phyloP scores from a whole-genome alignment of 1,139 yeast species.

The Hyphopichia pseudoburtonii region DNA sequence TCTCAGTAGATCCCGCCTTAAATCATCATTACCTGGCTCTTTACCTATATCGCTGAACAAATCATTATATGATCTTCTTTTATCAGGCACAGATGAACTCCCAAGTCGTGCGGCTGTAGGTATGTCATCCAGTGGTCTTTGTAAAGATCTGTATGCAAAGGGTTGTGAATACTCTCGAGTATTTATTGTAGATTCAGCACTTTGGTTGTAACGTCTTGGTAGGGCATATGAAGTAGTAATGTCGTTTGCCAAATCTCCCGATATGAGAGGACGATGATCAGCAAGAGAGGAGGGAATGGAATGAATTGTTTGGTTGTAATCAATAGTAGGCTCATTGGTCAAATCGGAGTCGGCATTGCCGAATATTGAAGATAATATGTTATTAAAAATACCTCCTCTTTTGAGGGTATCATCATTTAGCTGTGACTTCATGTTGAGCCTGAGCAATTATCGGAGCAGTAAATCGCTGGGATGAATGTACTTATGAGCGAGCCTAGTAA shows the following conservation, averaged over 20 bases:
- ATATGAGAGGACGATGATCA: no score
- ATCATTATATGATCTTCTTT: constrained; percentile 6
- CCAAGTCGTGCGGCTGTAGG: no score
- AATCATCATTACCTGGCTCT: not conserved
- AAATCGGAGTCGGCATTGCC: constrained; percentile 20
- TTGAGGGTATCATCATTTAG: not conserved
- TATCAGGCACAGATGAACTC: no score
- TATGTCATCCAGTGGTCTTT: not conserved
- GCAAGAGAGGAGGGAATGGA: constrained; percentile 4
- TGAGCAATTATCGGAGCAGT: no score
- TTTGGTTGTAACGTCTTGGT: not conserved
- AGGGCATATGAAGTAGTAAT: not conserved
- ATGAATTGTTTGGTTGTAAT: constrained; percentile 30
- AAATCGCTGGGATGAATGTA: no score
- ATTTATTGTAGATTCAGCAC: constrained; percentile 2
- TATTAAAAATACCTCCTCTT: constrained; percentile 7
- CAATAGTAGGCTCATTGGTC: constrained; percentile 39
- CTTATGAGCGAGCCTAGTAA: no score
- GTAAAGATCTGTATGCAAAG: not conserved
- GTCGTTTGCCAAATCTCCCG: not conserved
- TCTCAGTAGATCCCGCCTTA: constrained; percentile 5
- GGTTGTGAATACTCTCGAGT: constrained; percentile 2
- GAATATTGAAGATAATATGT: constrained; percentile 10
- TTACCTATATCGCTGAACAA: constrained; percentile 10
- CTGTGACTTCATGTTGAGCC: no score